Base-by-base conservation (phyloP, 2,329 filamentous ascomycete genomes). In the Beauveria bassiana region DNA sequence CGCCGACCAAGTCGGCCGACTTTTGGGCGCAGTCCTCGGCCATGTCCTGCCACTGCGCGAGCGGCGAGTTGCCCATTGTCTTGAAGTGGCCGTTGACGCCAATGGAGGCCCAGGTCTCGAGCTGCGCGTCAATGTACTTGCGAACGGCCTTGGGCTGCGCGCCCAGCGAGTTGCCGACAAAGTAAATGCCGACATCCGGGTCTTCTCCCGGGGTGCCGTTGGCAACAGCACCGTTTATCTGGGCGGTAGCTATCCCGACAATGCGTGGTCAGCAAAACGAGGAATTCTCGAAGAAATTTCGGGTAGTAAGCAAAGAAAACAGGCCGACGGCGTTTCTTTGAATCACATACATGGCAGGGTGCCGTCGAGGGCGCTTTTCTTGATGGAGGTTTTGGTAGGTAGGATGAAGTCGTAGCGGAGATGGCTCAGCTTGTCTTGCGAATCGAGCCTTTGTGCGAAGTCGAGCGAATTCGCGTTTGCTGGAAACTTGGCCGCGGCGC, bases 161-260 rank as follows among this genome's bases (percentile, higher is more conserved):
- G 43, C 92, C 92, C 1, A 96, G 82, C 0, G 91, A 96, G 77
- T 96, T 96, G 61, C 93, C 93, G 66, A 91, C 93, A 65, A 97
- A 86, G 73, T 96, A 97, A 63, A 91, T 87, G 63, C 73, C 72
- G 62, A 70, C 68, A 52, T 73, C 67, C 6, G 67, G 75, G n/a
- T 78, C 69, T 1, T 73, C 69, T 16, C 18, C 42, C 7, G 42
- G 61, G 20, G 26, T 20, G 42, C 42, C 42, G 9, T 43, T 43
- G 42, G 22, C n/a, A 22, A 54, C 55, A 18, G 66, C 58, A 40
- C 68, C 65, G 53, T 73, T 72, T 50, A 63, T 51, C 38, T 55
- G 53, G 34, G 10, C n/a, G 16, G 40, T 20, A 1, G 5, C 42
- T 61, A 9, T 46, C 24, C 2, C 16, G 2, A 22, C 26, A 42